These are phyloP conservation scores for Naganishia randhawae DNA, from an alignment of 768 basidiomycete species.

Conservation along the genomic window DNA sequence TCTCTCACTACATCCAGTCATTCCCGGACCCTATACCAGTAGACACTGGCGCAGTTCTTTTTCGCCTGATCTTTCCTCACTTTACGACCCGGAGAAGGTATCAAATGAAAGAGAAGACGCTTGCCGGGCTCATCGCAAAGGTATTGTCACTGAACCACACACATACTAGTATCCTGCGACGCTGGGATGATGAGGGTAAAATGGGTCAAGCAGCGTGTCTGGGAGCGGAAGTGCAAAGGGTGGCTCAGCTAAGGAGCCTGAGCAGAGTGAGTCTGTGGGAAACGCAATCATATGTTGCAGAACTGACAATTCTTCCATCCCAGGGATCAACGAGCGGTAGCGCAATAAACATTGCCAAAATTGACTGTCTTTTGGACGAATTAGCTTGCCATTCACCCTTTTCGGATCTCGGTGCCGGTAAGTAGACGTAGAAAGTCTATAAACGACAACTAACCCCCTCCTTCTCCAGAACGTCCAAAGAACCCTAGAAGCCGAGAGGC, in stretches of 20 bases:
- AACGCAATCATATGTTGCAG: background rate
- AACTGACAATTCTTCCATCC: background rate
- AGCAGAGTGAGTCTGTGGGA: background rate
- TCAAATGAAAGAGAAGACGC: slow-evolving; percentile 64
- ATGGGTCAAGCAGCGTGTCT: slow-evolving; percentile 59
- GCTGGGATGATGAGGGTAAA: slow-evolving; percentile 47
- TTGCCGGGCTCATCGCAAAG: slow-evolving; percentile 58
- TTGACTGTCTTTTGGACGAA: slow-evolving; percentile 69
- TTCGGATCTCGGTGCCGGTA: slow-evolving; percentile 52
- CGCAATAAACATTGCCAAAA: slow-evolving; percentile 54
- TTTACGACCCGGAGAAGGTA: slow-evolving; percentile 69
- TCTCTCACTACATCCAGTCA: slow-evolving; percentile 42
- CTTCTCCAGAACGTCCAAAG: background rate
- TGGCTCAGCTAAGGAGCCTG: slow-evolving; percentile 51
- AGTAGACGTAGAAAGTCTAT: background rate
- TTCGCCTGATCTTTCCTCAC: slow-evolving; percentile 79
- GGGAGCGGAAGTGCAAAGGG: slow-evolving; percentile 61
- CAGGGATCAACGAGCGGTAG: slow-evolving; percentile 13
- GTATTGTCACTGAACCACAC: slow-evolving; percentile 54
- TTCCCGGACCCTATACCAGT: slow-evolving; percentile 54
- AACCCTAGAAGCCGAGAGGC: slow-evolving; percentile 11
- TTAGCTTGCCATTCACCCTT: slow-evolving; percentile 66
- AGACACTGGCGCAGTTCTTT: slow-evolving; percentile 61
- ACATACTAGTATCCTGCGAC: slow-evolving; percentile 38
- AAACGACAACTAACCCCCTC: background rate